These are phyloP conservation scores for Hippophae gyantsensis DNA, from an alignment of 306 rosid genomes.

Conservation along the genomic window DNA sequence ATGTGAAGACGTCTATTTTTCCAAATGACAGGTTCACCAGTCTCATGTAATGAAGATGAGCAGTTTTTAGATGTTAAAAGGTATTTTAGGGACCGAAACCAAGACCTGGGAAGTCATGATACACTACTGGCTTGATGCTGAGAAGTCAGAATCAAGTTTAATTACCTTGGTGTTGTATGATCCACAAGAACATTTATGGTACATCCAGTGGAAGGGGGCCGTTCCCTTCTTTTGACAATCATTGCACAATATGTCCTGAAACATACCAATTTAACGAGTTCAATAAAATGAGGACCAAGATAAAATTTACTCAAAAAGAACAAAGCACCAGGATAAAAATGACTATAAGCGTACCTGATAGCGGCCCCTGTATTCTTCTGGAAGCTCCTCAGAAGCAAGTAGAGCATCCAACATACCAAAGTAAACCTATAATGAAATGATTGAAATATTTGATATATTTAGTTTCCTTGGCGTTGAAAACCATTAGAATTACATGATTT, in stretches of 20 bases:
- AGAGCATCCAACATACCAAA: conserved; percentile 50
- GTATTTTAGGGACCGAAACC: too few species aligned
- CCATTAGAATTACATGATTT: too few species aligned
- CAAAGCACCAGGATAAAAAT: background rate
- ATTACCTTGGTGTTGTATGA: conserved; percentile 49
- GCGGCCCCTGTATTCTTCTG: conserved; percentile 36
- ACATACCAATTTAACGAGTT: background rate
- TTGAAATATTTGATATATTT: too few species aligned
- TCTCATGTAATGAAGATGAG: too few species aligned
- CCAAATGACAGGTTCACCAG: too few species aligned
- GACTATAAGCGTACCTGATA: conserved; percentile 22
- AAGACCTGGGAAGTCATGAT: too few species aligned
- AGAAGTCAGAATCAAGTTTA: conserved; percentile 19
- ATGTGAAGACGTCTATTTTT: too few species aligned
- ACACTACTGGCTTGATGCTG: conserved; percentile 16
- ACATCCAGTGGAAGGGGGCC: conserved; percentile 49
- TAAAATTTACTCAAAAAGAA: background rate
- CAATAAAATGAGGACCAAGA: too few species aligned
- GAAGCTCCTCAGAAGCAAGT: conserved; percentile 40
- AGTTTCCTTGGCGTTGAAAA: too few species aligned
- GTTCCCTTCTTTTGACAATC: conserved; percentile 44
- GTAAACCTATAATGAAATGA: conserved; percentile 21
- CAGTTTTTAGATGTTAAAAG: too few species aligned
- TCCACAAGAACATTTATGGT: conserved; percentile 45
- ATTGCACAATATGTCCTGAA: conserved; percentile 49